phyloP scores from a whole-genome alignment of 257 asterid genomes.

The Capsicum baccatum region DNA sequence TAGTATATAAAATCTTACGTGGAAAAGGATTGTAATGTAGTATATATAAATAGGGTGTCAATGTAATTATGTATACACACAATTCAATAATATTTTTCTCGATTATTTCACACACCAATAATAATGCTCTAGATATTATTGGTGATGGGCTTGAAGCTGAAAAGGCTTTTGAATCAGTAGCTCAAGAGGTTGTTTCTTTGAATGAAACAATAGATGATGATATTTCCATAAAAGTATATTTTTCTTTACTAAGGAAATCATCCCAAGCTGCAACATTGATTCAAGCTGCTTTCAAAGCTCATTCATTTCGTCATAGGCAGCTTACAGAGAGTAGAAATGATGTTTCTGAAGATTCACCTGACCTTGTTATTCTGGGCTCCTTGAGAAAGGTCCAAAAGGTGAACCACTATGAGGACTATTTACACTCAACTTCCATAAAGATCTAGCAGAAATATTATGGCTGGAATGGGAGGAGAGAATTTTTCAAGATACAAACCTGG shows the following conservation, averaged over 20 bases:
- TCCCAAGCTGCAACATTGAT: slow-evolving; percentile 38
- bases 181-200: slow-evolving; percentile 31
- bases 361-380: slow-evolving; percentile 36
- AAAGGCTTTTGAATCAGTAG: slow-evolving; percentile 28
- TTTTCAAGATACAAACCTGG: slow-evolving; percentile 33
- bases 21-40: too few species aligned
- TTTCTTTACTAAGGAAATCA: slow-evolving; percentile 37
- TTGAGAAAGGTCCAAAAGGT: slow-evolving; percentile 35
- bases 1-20: too few species aligned
- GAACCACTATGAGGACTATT: slow-evolving; percentile 35
- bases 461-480: slow-evolving; percentile 42
- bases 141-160: slow-evolving; percentile 31
- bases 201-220: slow-evolving; percentile 27
- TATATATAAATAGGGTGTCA: too few species aligned
- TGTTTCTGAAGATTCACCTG: slow-evolving; percentile 30
- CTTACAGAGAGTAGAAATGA: slow-evolving; percentile 15
- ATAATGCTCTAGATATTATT: slow-evolving; percentile 25
- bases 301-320: slow-evolving; percentile 34
- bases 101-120: neutral
- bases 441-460: slow-evolving; percentile 40
- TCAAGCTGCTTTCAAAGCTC: slow-evolving; percentile 38
- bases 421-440: slow-evolving; percentile 38
- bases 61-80: too few species aligned
- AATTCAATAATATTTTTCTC: too few species aligned
- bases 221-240: slow-evolving; percentile 33